These are phyloP conservation scores for Marchantia polymorpha DNA, from an alignment of 225 moss, liverwort and hornwort species.

Conservation along the genomic window DNA sequence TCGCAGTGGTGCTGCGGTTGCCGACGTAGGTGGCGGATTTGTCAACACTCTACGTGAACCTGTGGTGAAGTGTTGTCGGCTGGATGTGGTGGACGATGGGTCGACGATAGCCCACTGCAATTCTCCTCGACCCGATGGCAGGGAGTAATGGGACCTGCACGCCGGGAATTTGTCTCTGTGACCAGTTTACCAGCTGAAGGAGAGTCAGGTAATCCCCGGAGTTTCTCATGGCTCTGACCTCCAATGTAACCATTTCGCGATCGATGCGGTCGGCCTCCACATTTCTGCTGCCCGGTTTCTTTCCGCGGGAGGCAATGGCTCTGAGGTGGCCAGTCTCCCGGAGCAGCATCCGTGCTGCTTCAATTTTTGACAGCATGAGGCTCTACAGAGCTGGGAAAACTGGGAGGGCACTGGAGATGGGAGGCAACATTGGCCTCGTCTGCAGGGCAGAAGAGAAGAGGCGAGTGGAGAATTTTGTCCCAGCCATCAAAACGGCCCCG, in stretches of 20 bases:
- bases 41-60: no score
- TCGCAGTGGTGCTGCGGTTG: no score
- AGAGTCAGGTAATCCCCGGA: not conserved
- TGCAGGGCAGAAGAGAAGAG: not conserved
- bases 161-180: no score
- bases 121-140: no score
- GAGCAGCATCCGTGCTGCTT: not conserved
- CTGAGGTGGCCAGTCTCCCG: conserved; percentile 2
- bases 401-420: not conserved
- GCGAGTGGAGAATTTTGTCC: not conserved
- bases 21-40: no score
- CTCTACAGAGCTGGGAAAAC: not conserved
- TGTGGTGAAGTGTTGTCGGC: no score
- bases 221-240: not conserved
- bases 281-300: not conserved
- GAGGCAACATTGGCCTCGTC: not conserved
- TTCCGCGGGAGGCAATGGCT: not conserved
- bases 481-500: not conserved
- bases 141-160: no score
- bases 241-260: not conserved
- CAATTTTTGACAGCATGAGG: not conserved
- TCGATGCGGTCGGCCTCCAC: conserved; percentile 4
- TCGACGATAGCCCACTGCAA: no score
- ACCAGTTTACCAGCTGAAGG: no score
- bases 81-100: no score